A percentile compares a stretch with the other conserved stretches of the same genome.
phyloP scores from a whole-genome alignment of 1,139 yeast species.

The Zygoascus meyerae region DNA sequence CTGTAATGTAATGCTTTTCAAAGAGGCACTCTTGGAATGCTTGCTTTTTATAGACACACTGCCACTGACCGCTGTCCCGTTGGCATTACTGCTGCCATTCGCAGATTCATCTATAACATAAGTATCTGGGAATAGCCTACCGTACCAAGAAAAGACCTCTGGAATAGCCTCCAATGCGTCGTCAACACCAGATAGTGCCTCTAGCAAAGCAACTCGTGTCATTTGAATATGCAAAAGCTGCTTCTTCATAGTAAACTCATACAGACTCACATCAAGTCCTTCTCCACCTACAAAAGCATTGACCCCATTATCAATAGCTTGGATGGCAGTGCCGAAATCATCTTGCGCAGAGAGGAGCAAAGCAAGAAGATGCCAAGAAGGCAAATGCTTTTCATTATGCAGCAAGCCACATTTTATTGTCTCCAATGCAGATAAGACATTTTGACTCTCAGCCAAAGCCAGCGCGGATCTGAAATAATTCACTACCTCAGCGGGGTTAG shows the following conservation, averaged over 20 bases:
- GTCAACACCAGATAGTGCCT: conserved; percentile 54
- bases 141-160: conserved; percentile 58
- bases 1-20: not conserved
- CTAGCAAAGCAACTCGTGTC: conserved; percentile 68
- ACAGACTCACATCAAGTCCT: conserved; percentile 19
- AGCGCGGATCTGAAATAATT: conserved; percentile 28
- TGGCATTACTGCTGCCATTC: conserved; percentile 14
- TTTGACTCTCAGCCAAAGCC: conserved; percentile 26
- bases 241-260: conserved; percentile 38
- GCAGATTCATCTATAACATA: conserved; percentile 9
- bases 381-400: conserved; percentile 38
- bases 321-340: conserved; percentile 42
- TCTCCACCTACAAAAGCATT: conserved; percentile 6
- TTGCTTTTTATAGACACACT: not conserved
- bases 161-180: conserved; percentile 61
- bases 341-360: conserved; percentile 49
- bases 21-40: not conserved
- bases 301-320: conserved; percentile 30
- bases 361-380: conserved; percentile 49
- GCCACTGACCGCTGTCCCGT: conserved; percentile 6
- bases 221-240: conserved; percentile 65
- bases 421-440: conserved; percentile 29
- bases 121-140: conserved; percentile 41
- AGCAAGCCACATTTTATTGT: conserved; percentile 35
- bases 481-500: conserved; percentile 18